Base-by-base conservation (phyloP, 2,329 filamentous ascomycete species). In the Alternaria tenuissima region DNA sequence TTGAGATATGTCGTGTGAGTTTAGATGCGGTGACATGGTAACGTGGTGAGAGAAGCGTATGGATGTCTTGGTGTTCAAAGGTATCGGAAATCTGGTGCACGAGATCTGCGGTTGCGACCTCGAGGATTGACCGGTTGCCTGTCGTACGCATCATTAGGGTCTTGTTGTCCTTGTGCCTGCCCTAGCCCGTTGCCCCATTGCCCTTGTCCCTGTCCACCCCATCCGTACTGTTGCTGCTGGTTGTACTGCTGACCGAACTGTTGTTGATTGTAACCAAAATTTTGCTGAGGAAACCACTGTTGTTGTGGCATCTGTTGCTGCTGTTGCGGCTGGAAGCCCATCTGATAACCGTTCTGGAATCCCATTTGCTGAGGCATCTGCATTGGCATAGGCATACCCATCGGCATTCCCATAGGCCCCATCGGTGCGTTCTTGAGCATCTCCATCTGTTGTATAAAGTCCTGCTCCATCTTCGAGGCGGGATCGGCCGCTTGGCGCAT, bases 61-160 rank as follows among this genome's bases (percentile, higher is more conserved):
- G 36, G 7, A 24, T 26, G 36, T 42, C 32, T 14, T 26, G 2
- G 8, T 49, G 4, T 38, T 61, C 54, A 67, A 7, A 70, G 38
- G 36, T 71, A 70, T 20, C 68, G 52, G 30, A 62, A 98, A 80
- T 99, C 95, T 76, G 92, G 95, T 11, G 94, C 94, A 56, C 95
- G 87, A 55, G 92, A 88, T 70, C 92, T 86, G 66, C 90, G 88
- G 71, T 93, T 89, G 71, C 91, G 87, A 73, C 93, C 92, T 78
- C 95, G 88, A 75, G 97, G 92, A 76, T 99, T 99, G 63, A 98
- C 92, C 0, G 95, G 95, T 78, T 97, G 94, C 59, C 95, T 88
- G 78, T 98, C 96, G 80, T 99, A 99, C 7, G 95, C 92, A 59
- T 96, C 67, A 22, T 56, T 64, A 18, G 55, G 34, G 41, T 58